phyloP scores from a whole-genome alignment of 1,284 basidiomycete genomes.

The Irpex sp. region DNA sequence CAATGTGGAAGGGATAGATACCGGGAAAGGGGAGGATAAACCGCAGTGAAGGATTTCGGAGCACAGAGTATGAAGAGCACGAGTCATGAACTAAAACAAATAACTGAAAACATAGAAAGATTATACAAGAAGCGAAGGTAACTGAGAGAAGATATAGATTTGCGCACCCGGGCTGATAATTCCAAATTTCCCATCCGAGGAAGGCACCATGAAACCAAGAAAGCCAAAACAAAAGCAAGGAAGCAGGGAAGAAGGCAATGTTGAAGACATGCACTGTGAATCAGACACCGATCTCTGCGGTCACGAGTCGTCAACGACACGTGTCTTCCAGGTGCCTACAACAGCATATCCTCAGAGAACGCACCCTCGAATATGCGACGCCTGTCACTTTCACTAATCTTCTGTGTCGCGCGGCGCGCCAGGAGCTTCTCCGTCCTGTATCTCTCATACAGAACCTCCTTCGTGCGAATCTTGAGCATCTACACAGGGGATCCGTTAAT shows the following conservation, averaged over 20 bases:
- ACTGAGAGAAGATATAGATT: background rate
- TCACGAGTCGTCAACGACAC: background rate
- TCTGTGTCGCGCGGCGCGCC: constrained; percentile 72
- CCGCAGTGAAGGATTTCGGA: background rate
- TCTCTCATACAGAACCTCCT: constrained; percentile 80
- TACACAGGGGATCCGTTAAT: constrained; percentile 24
- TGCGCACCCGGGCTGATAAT: background rate
- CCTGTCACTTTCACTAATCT: constrained; percentile 70
- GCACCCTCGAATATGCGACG: constrained; percentile 68
- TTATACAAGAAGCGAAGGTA: constrained; percentile 8
- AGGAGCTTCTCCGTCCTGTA: constrained; percentile 83
- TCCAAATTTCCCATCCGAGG: constrained; percentile 1
- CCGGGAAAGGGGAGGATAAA: no score
- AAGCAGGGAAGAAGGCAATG: background rate
- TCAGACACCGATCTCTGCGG: background rate
- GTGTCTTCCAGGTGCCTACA: background rate
- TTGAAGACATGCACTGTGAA: background rate
- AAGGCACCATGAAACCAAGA: constrained; percentile 1
- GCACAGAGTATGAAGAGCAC: background rate
- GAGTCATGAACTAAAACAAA: constrained; percentile 7
- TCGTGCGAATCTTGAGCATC: constrained; percentile 75
- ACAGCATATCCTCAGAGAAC: constrained; percentile 15
- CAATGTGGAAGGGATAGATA: background rate
- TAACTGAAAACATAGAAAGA: constrained; percentile 5
- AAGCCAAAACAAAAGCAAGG: background rate